Evolutionary conservation across 176 grass and related monocot genomes (phyloP), one percentile per base, ranked within the genome.

Genomic region (Avena insularis): DNA sequence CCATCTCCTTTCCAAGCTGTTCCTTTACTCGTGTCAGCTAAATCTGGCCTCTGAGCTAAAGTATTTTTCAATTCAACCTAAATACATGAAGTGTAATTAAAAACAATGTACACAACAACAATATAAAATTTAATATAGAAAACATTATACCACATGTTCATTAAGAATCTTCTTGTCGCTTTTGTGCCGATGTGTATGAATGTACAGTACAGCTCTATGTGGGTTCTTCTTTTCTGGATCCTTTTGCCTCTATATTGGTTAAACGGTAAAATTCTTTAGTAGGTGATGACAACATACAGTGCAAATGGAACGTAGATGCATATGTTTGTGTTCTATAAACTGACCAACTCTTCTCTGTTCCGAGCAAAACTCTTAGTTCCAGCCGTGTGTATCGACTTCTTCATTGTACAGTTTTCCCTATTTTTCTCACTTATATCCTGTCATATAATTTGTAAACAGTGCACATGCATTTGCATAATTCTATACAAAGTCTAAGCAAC

Each of bases 331-430:
- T 70, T 43, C 2, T 15, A 38, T 70, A 40, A 70, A 70, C 12
- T 58, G 25, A 73, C 82, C 53, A 83, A 0, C 7, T 83, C 82
- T 33, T 82, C 53, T 72, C 67, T 57, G 13, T 40, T 21, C 21
- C 20, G 51, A 71, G 80, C 29, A 56, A 71, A 82, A 70, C 64
- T 83, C n/a, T 72, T 83, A 72, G 66, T 71, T 71, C 81, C 51
- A 71, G 20, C 8, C 2, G 65, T 83, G 29, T 71, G 81, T 6
- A 4, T 43, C 38, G 81, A 70, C 67, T 45, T 83, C 67, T 45
- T 83, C 50, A 27, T 83, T 27, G 4, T 9, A 35, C 2, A 16
- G 6, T 83, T 59, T 73, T 12, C 2, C 14, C n/a, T 73, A 12
- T 84, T 74, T 61, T 19, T 17, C 8, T 59, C 38, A n/a, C 82